phyloP scores from a whole-genome alignment of 495 filamentous ascomycete species.

The Cryomyces minteri region DNA sequence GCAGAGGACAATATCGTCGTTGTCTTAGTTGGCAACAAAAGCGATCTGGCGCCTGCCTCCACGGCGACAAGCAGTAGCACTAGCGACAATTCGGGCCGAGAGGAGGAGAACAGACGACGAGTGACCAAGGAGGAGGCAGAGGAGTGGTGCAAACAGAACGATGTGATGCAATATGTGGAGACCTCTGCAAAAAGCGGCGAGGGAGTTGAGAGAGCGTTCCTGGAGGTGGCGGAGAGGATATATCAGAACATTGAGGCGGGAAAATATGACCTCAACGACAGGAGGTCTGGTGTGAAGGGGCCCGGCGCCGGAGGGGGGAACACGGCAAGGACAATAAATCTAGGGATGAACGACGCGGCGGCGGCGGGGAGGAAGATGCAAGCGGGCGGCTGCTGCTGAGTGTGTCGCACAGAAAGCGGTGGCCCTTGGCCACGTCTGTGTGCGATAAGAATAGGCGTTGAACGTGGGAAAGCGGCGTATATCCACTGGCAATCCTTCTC shows the following conservation, averaged over 20 bases:
- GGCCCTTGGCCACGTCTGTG: not conserved
- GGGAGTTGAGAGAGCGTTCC: constrained; percentile 80
- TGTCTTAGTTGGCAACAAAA: constrained; percentile 88
- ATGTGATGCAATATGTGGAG: constrained; percentile 77
- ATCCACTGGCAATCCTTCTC: no score
- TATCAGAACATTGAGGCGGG: constrained; percentile 90
- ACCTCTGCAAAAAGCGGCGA: constrained; percentile 91
- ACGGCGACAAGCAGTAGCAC: not conserved
- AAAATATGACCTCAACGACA: constrained; percentile 85
- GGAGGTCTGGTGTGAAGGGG: constrained; percentile 82
- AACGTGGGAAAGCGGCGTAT: no score
- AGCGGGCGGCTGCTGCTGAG: constrained; percentile 32
- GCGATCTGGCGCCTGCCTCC: constrained; percentile 40
- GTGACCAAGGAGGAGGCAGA: constrained; percentile 65
- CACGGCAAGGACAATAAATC: constrained; percentile 32
- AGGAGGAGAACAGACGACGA: constrained; percentile 44
- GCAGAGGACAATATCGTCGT: constrained; percentile 89
- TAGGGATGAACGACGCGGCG: constrained; percentile 35
- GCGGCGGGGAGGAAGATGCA: constrained; percentile 26
- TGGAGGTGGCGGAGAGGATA: constrained; percentile 83
- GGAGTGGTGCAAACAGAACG: constrained; percentile 70
- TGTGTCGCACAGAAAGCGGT: not conserved
- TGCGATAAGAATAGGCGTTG: no score
- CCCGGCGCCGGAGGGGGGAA: constrained; percentile 34
- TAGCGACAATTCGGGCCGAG: constrained; percentile 8